Base-by-base conservation (phyloP, 176 grass and related monocot species). In the Leersia perrieri region DNA sequence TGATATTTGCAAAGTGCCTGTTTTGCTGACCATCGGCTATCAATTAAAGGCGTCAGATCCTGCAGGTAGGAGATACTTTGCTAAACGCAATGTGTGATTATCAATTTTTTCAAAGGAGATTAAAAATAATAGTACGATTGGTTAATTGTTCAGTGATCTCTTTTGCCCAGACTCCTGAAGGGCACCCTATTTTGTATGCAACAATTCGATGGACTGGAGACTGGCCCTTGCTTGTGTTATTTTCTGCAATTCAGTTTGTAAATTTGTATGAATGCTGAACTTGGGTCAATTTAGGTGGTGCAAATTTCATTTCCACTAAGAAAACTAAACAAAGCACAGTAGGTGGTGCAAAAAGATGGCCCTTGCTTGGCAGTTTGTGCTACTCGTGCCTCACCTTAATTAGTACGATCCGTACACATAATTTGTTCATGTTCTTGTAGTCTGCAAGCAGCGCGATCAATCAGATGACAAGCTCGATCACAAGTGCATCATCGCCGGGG, bases 1-100 rank as follows among this genome's bases (percentile, higher is more conserved):
- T 87, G 80, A 90, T 68, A 86, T 26, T 33, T 76, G 38, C 23
- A 0, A 16, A 74, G 39, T 78, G 68, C 44, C 3, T 67, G 36
- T 42, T 20, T 30, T 57, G 20, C 27, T 33, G 18, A 8, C 26
- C 58, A 70, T 62, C 28, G 63, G 29, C 40, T 87, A 31, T 20
- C 33, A 9, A 33, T 26, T 66, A 1, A 58, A 65, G 66, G 41
- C 8, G 65, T 32, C 65, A 1, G 58, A 72, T 60, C 44, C 5
- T 72, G 10, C 45, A 66, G 62, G 4, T 41, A 36, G 29, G 71
- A 74, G 33, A 7, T 53, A 32, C 8, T 14, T 58, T 60, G 32
- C 23, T 57, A 33, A 22, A 79, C 16, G 28, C 64, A 66, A n/a
- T 5, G 39, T 68, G 70, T 74, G 62, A 74, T 61, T 68, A 57